Evolutionary conservation across 2,329 filamentous ascomycete species (phyloP).

Genomic region (Fusarium illudens): DNA sequence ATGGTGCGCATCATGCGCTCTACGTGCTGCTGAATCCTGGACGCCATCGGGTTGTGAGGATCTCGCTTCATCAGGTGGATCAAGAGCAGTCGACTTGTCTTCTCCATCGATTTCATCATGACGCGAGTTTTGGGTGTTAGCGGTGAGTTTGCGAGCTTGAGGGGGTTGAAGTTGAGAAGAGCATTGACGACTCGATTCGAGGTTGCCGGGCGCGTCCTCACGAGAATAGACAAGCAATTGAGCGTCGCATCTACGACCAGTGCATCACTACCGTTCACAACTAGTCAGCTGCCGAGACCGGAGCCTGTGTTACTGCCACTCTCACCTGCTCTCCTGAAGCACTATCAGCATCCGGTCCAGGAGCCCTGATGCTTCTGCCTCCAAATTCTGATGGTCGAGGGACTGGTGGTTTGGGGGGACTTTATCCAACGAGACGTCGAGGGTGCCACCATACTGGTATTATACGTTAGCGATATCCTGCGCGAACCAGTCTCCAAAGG

Average conservation of each 20-base stretch:
- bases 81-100: slow-evolving; percentile 85
- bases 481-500: background rate
- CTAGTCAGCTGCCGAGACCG: slow-evolving; percentile 4
- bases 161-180: slow-evolving; percentile 89
- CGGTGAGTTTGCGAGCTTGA: slow-evolving; percentile 79
- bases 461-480: slow-evolving; percentile 20
- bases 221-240: slow-evolving; percentile 84
- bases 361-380: slow-evolving; percentile 91
- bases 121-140: slow-evolving; percentile 83
- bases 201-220: slow-evolving; percentile 82
- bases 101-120: slow-evolving; percentile 91
- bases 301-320: background rate
- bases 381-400: slow-evolving; percentile 80
- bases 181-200: slow-evolving; percentile 86
- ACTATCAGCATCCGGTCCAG: slow-evolving; percentile 86
- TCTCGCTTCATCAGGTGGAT: slow-evolving; percentile 88
- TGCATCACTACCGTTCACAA: slow-evolving; percentile 71
- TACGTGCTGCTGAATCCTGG: slow-evolving; percentile 86
- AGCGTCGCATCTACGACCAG: slow-evolving; percentile 89
- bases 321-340: slow-evolving; percentile 86
- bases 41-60: slow-evolving; percentile 77
- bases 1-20: slow-evolving; percentile 83
- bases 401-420: slow-evolving; percentile 84
- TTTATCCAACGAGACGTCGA: slow-evolving; percentile 86
- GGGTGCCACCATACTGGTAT: slow-evolving; percentile 55